Base-by-base conservation (phyloP, 768 basidiomycete species). In the Auricularia sp. region DNA sequence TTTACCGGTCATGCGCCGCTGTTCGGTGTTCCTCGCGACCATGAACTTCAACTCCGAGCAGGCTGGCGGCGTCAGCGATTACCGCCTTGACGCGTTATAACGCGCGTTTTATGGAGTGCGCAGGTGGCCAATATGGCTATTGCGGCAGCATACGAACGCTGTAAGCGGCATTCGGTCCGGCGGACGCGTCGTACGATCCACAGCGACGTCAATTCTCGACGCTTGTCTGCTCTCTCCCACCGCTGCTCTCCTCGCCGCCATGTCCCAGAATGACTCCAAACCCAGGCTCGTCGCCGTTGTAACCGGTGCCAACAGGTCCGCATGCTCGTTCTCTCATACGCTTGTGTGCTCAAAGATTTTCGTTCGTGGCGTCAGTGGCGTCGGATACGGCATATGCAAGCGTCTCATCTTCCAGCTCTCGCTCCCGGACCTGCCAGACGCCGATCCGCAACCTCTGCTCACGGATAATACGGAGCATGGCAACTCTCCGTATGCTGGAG, bases 381-480 rank as follows among this genome's bases (percentile, higher is more conserved):
- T 94, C 18, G 92, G 92, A 16, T 89, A 87, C 72, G 90, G 89
- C 12, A 87, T 90, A 54, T 92, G 90, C 75, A 84, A 87, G 66
- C 86, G 92, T 59, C 80, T 94, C 6, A 79, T 94, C 56, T 74
- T 79, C 68, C 87, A 91, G 69, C 77, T 93, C 18, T 83, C 83
- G n/a, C 76, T 78, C 51, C 70, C 72, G 14, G 71, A 71, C 64
- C 82, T 83, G 4, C 74, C 79, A 12, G 86, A 90, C 68, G 79
- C 82, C 1, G 70, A 39, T 18, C 68, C 67, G 47, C 62, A 64
- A 73, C 23, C 83, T n/a, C 71, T 74, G 62, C 36, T 73, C 59
- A 61, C 63, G 36, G 64, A 67, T 42, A 39, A 61, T 11, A 65
- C 67, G 23, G 70, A 67, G 3, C 66, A 65, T 61, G 59, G 54